Evolutionary conservation across 306 rosid genomes (phyloP).

Genomic region (Biancaea sappan): DNA sequence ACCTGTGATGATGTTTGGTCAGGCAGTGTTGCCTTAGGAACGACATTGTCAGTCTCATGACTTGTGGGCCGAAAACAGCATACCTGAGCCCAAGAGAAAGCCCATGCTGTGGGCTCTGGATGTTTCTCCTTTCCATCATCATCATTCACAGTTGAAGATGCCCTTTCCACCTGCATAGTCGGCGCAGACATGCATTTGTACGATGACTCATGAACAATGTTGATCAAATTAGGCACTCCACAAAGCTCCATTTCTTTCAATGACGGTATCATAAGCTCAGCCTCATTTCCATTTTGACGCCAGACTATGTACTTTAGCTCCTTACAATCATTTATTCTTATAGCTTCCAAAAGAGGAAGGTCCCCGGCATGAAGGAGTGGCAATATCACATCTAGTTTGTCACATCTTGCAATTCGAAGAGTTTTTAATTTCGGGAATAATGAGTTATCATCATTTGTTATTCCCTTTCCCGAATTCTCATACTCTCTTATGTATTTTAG

Average conservation of each 20-base stretch:
- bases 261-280: neutral
- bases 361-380: neutral
- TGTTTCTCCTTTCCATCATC: neutral
- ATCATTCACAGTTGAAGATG: neutral
- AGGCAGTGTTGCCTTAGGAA: neutral
- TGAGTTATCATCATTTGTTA: neutral
- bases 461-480: neutral
- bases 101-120: neutral
- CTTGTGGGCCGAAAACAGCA: neutral
- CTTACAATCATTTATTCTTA: neutral
- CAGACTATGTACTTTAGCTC: neutral
- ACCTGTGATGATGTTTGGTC: too few species aligned
- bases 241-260: neutral
- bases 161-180: neutral
- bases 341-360: neutral
- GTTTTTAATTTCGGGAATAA: constrained; percentile 31
- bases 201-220: neutral
- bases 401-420: constrained; percentile 15
- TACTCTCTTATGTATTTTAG: neutral
- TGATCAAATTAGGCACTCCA: neutral
- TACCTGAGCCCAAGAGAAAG: neutral
- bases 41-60: neutral
- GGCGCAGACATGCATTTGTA: neutral
- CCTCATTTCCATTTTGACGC: neutral
- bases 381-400: neutral